A percentile compares a stretch with the other conserved stretches of the same genome.
Conservation (phyloP, 2,329 filamentous ascomycete species). For the Ceratocystis eucalypticola region DNA sequence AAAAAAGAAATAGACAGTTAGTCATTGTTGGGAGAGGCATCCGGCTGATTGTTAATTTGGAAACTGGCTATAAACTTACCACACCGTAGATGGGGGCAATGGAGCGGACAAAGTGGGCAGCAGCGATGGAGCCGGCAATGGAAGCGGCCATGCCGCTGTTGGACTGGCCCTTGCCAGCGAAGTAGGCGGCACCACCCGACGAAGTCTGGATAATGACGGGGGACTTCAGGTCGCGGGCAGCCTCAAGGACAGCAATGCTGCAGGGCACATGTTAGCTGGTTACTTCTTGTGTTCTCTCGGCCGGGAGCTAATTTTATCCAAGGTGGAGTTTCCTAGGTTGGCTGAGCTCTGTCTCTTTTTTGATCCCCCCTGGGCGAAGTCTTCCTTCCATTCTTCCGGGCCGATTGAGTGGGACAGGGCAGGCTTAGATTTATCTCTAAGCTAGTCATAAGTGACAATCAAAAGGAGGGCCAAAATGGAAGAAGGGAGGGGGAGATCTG, state of each 20-base stretch:
- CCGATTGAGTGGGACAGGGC: slow-evolving; percentile 5
- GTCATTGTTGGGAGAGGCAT: not conserved
- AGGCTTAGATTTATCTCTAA: not conserved
- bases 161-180: slow-evolving; percentile 76
- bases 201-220: slow-evolving; percentile 89
- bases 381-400: slow-evolving; percentile 2
- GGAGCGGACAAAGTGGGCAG: slow-evolving; percentile 83
- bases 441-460: not conserved
- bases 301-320: not conserved
- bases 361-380: not conserved
- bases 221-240: slow-evolving; percentile 78
- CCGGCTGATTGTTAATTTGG: not conserved
- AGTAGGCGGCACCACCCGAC: slow-evolving; percentile 87
- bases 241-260: slow-evolving; percentile 71
- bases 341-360: not conserved
- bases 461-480: not conserved
- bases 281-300: slow-evolving; percentile 29
- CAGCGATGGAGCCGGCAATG: slow-evolving; percentile 75
- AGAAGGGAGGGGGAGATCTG: not conserved
- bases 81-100: slow-evolving; percentile 78
- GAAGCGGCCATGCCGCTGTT: slow-evolving; percentile 76
- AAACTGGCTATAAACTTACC: slow-evolving; percentile 11
- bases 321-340: not conserved
- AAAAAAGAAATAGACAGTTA: not conserved
- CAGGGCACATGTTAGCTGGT: slow-evolving; percentile 51